Evolutionary conservation across 2,329 filamentous ascomycete species (phyloP), one percentile per base, ranked within the genome.

Genomic region (Aspergillus sp.): DNA sequence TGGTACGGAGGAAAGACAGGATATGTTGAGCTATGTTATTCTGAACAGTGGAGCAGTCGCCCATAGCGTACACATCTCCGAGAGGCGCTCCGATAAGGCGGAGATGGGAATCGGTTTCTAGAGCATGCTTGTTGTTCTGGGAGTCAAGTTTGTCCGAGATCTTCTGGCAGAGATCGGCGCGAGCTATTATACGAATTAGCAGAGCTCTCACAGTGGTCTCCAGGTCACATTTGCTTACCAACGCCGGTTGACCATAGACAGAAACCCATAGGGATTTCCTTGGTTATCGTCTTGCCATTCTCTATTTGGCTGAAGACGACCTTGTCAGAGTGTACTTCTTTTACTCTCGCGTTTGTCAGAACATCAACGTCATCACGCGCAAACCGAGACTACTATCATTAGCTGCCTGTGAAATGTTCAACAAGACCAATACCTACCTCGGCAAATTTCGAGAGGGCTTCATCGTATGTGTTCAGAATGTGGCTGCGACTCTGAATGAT

Each of bases 191-290:
- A 43, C 17, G 4, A 11, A 33, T 56, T 51, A 56, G 47, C 24
- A 31, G 46, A 54, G 49, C 64, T 57, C 11, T n/a, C 33, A 3
- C 64, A 39, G 51, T 31, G 12, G 19, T 3, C 51, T 12, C 11
- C 11, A 19, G 15, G 40, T 37, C 2, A 17, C 9, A 31, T 9
- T 21, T 31, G 24, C 78, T 70, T 68, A 80, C 78, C 76, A 35
- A 99, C 93, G 60, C 95, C 95, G 0, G 95, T 99, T 0, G 95
- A 98, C 95, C 95, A 99, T 14, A 99, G 82, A 68, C 95, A 98
- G 79, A 99, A 96, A 27, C 92, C 95, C 81, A 91, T 93, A 0
- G 95, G 93, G 0, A 99, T 85, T 68, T 99, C 95, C 73, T 99
- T 99, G 23, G 87, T 89, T n/a, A 96, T 67, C 0, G 87, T 75